phyloP scores from a whole-genome alignment of 345 rosid genomes.

The Tarenaya hassleriana region DNA sequence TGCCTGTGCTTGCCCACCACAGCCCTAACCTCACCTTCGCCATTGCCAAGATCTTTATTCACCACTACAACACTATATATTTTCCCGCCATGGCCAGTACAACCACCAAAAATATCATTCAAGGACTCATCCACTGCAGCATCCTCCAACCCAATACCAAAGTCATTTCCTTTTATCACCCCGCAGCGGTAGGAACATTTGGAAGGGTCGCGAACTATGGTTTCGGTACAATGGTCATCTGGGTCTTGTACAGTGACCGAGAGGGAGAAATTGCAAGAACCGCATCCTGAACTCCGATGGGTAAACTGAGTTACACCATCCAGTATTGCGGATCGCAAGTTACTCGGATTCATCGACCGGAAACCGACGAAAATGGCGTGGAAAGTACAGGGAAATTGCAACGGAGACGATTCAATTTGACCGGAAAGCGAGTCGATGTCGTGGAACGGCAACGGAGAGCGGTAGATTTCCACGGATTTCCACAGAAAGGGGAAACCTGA shows the following conservation, averaged over 20 bases:
- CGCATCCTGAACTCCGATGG: slow-evolving; percentile 40
- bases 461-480: slow-evolving; percentile 91
- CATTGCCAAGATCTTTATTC: slow-evolving; percentile 31
- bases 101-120: slow-evolving; percentile 36
- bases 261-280: slow-evolving; percentile 49
- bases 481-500: slow-evolving; percentile 68
- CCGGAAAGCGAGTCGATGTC: slow-evolving; percentile 57
- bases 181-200: slow-evolving; percentile 48
- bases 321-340: slow-evolving; percentile 37
- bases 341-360: slow-evolving; percentile 27
- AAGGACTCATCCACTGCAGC: slow-evolving; percentile 52
- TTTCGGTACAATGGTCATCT: slow-evolving; percentile 27
- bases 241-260: slow-evolving; percentile 47
- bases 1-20: slow-evolving; percentile 85
- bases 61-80: slow-evolving; percentile 59
- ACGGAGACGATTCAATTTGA: slow-evolving; percentile 39
- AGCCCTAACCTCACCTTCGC: slow-evolving; percentile 34
- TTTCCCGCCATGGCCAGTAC: slow-evolving; percentile 32
- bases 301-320: slow-evolving; percentile 38
- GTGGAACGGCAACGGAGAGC: slow-evolving; percentile 73
- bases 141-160: slow-evolving; percentile 37
- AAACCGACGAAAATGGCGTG: slow-evolving; percentile 56
- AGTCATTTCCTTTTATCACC: slow-evolving; percentile 28
- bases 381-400: slow-evolving; percentile 58
- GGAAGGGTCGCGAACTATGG: not conserved